Base-by-base conservation (phyloP, 306 rosid genomes). In the Gastrolobium villosum region DNA sequence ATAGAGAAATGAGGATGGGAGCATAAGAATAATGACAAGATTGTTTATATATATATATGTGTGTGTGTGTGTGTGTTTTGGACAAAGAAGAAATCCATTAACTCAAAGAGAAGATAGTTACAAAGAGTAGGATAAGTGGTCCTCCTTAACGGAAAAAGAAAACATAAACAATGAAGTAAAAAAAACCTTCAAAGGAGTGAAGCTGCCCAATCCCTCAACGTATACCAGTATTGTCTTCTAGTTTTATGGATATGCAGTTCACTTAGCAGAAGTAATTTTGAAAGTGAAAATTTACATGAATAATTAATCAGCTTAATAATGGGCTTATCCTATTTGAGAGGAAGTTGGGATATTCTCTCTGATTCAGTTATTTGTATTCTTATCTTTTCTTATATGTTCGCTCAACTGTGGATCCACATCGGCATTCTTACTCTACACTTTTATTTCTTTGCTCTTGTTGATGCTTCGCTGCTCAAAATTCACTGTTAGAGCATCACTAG, bases 1-100 rank as follows among this genome's bases (percentile, higher is more conserved):
- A 54, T 37, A 43, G 44, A 67, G 64, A 77, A 62, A 34, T 62
- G 74, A 65, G 53, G 77, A 63, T 70, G 45, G 46, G 50, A 14
- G 50, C 78, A 14, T 61, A 35, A 53, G 35, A 55, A 40, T 71
- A 56, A 66, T 59, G 37, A 44, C 7, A 56, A 69, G 14, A 26
- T 50, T 72, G 14, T 67, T 26, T 50, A 36, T 31, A 44, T 4
- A 6, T 8, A 32, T 2, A 1, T 32, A 5, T n/a, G 3, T 41
- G 26, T 20, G 26, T 20, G 30, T 36, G 10, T 10, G 59, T 40
- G 56, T 2, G 4, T 20, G 65, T 20, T 60, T 69, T 36, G 43
- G 15, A 35, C n/a, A 28, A 32, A 46, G 15, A 44, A 56, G 37
- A 57, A 59, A 6, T 70, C 63, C 59, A 10, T 72, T 72, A 40